phyloP scores from a whole-genome alignment of 495 filamentous ascomycete species.

The Penicillium verhagenii region DNA sequence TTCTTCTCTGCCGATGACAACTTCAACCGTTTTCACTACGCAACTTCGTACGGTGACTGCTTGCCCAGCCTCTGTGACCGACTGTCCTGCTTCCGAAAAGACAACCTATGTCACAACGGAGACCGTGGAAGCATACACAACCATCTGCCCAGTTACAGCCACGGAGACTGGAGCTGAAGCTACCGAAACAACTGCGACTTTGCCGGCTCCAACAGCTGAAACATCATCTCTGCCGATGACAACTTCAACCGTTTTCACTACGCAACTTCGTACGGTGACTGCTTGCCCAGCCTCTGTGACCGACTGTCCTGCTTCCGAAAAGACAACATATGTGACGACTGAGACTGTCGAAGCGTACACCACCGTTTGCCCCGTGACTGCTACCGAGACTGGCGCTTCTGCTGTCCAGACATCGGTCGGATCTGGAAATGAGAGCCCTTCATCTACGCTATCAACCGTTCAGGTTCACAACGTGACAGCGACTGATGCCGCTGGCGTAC shows the following conservation, averaged over 20 bases:
- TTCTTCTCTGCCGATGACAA: constrained; percentile 2
- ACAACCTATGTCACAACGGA: constrained; percentile 14
- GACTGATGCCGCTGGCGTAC: neutral
- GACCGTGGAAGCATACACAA: constrained; percentile 11
- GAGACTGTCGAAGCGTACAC: neutral
- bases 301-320: constrained; percentile 19
- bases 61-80: constrained; percentile 14
- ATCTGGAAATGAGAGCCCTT: neutral
- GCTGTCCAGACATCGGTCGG: neutral
- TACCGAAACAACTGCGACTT: neutral
- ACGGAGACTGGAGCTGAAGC: neutral
- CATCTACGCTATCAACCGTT: neutral
- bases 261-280: constrained; percentile 27
- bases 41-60: constrained; percentile 12
- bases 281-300: constrained; percentile 25
- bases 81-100: constrained; percentile 15
- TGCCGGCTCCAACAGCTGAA: neutral
- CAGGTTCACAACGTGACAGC: neutral
- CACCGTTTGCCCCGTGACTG: constrained; percentile 6
- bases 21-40: constrained; percentile 14
- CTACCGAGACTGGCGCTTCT: neutral
- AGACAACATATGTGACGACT: constrained; percentile 1
- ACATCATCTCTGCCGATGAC: constrained; percentile 5
- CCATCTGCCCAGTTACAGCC: neutral
- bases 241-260: constrained; percentile 37